These are phyloP conservation scores for Quercus phellos DNA, from an alignment of 331 rosid genomes.

Conservation along the genomic window DNA sequence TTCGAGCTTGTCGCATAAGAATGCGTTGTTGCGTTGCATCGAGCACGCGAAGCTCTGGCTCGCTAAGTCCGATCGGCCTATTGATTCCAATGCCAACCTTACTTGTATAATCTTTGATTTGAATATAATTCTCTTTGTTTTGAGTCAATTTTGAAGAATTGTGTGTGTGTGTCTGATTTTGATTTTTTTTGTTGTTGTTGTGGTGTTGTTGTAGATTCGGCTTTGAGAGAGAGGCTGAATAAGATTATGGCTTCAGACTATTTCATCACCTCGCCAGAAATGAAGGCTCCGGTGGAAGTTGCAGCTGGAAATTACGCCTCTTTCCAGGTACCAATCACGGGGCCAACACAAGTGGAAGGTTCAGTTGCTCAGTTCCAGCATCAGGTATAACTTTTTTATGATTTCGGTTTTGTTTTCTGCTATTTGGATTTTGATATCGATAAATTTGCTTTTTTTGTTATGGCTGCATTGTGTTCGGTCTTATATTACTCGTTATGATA, in stretches of 20 bases:
- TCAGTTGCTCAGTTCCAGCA: conserved; percentile 47
- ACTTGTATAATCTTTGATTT: conserved; percentile 43
- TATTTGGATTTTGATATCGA: neutral
- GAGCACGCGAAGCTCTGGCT: conserved; percentile 93
- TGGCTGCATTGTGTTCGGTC: neutral
- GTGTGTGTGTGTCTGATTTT: neutral
- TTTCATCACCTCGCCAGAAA: conserved; percentile 76
- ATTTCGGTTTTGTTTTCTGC: neutral
- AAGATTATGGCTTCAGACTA: conserved; percentile 87
- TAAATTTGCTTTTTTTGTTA: neutral
- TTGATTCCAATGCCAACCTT: conserved; percentile 52
- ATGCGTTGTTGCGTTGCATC: conserved; percentile 64
- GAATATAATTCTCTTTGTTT: neutral
- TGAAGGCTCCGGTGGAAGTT: conserved; percentile 75
- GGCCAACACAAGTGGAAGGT: conserved; percentile 43
- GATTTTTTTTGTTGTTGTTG: too few species aligned
- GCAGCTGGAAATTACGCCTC: conserved; percentile 68
- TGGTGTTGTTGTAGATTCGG: conserved; percentile 46
- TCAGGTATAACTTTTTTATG: conserved; percentile 40
- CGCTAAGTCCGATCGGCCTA: conserved; percentile 50
- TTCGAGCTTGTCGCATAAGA: conserved; percentile 76
- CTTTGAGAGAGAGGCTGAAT: conserved; percentile 69
- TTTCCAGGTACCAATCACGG: conserved; percentile 57
- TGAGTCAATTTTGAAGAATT: neutral
- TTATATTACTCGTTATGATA: neutral